Evolutionary conservation across 371 early-diverging fungal species (phyloP), one percentile per base, ranked within the genome.

Genomic region (Catenaria anguillulae): DNA sequence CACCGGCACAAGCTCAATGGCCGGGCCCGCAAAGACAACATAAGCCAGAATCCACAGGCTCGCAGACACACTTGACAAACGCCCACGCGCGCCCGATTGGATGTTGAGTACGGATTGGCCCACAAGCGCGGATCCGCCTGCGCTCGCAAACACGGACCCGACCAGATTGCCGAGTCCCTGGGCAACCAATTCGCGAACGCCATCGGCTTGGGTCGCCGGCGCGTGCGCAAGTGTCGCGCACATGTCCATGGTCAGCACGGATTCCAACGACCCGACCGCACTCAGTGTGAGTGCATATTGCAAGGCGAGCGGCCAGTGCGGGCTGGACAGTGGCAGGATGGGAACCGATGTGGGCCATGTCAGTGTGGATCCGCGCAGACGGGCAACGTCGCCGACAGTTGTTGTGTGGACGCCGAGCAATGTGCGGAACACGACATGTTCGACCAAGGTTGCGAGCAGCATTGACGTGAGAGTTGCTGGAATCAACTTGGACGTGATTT

Each of bases 91-190:
- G 40, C 65, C 65, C 24, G 34, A 60, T 24, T 31, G 23, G 17
- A 65, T 15, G 31, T 65, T 65, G 33, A 60, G 62, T 24, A 33
- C 36, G 31, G 66, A 33, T 33, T 65, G 63, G 31, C 60, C 65
- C 3, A 65, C 60, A 65, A 65, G 55, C 21, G 56, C 63, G 6
- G 48, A 46, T 24, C 65, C 65, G 24, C 65, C 65, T 4, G 46
- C 33, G 31, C 37, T 29, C 24, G 29, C 10, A 45, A 65, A 65
- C 23, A 65, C 17, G 8, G 56, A 43, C 24, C 46, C 62, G 23
- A 64, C 17, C 4, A 65, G 35, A 36, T 55, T 63, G 13, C 60
- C 65, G 24, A 65, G 23, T 4, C 56, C 62, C 37, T 61, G 62
- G 13, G 35, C 46, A 23, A 34, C 6, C 33, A 8, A 6, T 10